These are phyloP conservation scores for Aspergillus fischeri DNA, from an alignment of 2,329 filamentous ascomycete species.

Conservation along the genomic window DNA sequence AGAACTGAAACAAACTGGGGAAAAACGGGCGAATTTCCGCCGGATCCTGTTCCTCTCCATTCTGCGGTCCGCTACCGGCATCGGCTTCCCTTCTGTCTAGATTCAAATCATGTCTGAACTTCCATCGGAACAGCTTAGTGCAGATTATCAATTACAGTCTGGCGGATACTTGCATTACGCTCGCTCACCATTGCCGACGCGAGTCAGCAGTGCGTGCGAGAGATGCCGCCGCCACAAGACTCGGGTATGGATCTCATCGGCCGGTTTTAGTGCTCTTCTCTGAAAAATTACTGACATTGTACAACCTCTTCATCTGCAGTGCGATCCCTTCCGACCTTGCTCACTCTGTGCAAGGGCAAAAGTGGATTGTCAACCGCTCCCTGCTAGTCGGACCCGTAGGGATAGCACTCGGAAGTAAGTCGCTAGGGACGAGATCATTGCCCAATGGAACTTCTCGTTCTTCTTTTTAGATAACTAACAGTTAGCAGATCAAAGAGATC, in stretches of 20 bases:
- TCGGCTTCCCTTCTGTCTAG: too few species aligned
- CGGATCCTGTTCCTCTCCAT: too few species aligned
- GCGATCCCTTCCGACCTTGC: conserved; percentile 32
- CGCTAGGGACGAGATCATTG: not conserved
- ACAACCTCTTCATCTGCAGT: conserved; percentile 15
- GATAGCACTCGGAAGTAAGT: conserved; percentile 11
- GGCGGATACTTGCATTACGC: too few species aligned
- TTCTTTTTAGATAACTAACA: not conserved
- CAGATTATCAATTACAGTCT: too few species aligned
- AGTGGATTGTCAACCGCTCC: conserved; percentile 14
- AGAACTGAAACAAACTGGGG: too few species aligned
- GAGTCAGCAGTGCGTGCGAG: conserved; percentile 28
- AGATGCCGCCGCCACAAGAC: conserved; percentile 29
- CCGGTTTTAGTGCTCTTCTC: not conserved
- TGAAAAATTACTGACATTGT: not conserved
- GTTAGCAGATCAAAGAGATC: not conserved
- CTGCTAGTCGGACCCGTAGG: conserved; percentile 1
- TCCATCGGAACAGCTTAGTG: too few species aligned
- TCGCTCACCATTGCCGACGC: conserved; percentile 15
- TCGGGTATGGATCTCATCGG: conserved; percentile 16
- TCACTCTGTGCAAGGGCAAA: conserved; percentile 30
- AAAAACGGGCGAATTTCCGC: too few species aligned
- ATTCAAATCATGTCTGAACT: too few species aligned
- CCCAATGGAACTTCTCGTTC: not conserved
- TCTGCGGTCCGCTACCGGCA: too few species aligned